Conservation (phyloP, 192 early-diverging fungal genomes). For the Lunasporangiospora selenospora region DNA sequence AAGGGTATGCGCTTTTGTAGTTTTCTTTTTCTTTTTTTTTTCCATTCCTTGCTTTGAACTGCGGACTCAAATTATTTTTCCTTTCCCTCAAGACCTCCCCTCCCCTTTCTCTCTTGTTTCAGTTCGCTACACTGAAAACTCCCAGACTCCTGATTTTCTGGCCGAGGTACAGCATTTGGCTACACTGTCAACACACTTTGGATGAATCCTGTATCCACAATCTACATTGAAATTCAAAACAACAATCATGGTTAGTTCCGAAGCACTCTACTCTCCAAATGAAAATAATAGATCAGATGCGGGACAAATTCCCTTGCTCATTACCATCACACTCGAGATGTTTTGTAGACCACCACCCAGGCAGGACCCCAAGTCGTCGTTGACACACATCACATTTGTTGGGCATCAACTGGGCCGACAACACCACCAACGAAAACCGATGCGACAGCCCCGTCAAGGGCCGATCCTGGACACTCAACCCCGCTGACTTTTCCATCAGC, state of each 20-base stretch:
- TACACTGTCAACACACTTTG: slow-evolving; percentile 29
- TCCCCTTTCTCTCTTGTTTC: too few species aligned
- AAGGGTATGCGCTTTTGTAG: too few species aligned
- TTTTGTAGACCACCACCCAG: slow-evolving; percentile 40
- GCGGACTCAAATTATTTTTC: too few species aligned
- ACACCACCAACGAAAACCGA: slow-evolving; percentile 33
- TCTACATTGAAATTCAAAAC: slow-evolving; percentile 14
- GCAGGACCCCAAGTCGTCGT: slow-evolving; percentile 29
- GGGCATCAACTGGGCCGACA: slow-evolving; percentile 29
- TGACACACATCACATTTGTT: slow-evolving; percentile 45
- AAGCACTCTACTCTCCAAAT: too few species aligned
- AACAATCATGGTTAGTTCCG: background rate
- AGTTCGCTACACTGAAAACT: slow-evolving; percentile 8
- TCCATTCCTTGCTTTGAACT: background rate
- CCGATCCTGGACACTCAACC: too few species aligned
- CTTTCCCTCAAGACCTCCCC: too few species aligned
- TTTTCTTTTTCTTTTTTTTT: background rate
- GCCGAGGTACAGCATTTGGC: slow-evolving; percentile 36
- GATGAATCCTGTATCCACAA: slow-evolving; percentile 39
- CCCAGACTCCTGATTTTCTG: slow-evolving; percentile 38
- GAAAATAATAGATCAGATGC: background rate
- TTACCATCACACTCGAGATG: slow-evolving; percentile 46
- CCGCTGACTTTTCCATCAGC: background rate
- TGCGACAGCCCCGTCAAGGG: slow-evolving; percentile 34
- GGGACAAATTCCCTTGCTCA: background rate